Evolutionary conservation across 257 asterid genomes (phyloP).

Genomic region (Echium plantagineum): DNA sequence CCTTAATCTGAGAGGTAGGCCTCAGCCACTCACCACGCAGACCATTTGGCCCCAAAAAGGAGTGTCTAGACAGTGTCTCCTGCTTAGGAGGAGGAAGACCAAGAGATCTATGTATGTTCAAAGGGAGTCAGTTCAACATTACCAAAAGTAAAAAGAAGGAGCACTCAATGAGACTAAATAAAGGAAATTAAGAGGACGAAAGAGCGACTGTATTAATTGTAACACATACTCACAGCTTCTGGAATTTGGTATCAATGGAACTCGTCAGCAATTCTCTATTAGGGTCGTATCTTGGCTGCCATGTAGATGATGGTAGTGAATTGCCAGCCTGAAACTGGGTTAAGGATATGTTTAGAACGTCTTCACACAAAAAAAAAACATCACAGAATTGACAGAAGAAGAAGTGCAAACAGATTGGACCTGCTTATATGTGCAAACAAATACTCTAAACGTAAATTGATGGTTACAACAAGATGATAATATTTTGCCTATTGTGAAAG

Average conservation of each 20-base stretch:
- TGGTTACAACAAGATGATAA: too few species aligned
- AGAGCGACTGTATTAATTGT: not conserved
- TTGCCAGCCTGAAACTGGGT: slow-evolving; percentile 28
- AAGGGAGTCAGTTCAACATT: too few species aligned
- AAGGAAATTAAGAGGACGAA: not conserved
- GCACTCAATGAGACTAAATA: not conserved
- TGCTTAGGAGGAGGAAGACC: slow-evolving; percentile 74
- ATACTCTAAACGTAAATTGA: too few species aligned
- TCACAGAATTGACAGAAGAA: too few species aligned
- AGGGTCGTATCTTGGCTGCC: slow-evolving; percentile 33
- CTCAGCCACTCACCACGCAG: slow-evolving; percentile 79
- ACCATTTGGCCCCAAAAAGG: slow-evolving; percentile 77
- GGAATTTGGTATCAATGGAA: slow-evolving; percentile 50
- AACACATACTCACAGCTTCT: slow-evolving; percentile 51
- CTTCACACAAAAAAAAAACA: too few species aligned
- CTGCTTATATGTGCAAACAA: too few species aligned
- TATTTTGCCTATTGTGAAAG: too few species aligned
- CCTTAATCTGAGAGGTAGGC: slow-evolving; percentile 69
- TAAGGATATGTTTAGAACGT: slow-evolving; percentile 13
- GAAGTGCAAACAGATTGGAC: too few species aligned
- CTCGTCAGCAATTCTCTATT: slow-evolving; percentile 39
- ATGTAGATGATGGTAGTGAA: slow-evolving; percentile 30
- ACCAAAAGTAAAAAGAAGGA: not conserved
- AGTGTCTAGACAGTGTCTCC: slow-evolving; percentile 88
- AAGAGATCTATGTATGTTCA: too few species aligned